These are phyloP conservation scores for Phylloboletellus chloephorus DNA, from an alignment of 1,284 basidiomycete species.

Conservation along the genomic window DNA sequence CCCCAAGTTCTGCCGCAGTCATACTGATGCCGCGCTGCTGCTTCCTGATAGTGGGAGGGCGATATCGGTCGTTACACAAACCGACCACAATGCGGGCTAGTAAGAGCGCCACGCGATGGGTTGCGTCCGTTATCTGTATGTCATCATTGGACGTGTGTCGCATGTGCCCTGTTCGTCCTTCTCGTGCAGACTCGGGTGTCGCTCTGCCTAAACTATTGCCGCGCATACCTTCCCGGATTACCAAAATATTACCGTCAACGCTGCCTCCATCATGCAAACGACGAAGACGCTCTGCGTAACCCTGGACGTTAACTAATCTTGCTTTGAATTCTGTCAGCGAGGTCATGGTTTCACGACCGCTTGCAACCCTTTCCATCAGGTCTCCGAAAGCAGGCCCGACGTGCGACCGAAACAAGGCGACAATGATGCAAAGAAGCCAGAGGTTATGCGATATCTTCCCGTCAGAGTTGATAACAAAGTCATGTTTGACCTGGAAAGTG, in stretches of 20 bases:
- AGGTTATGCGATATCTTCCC: constrained; percentile 31
- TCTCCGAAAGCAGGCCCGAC: constrained; percentile 14
- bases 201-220: constrained; percentile 14
- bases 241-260: constrained; percentile 15
- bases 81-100: constrained; percentile 22
- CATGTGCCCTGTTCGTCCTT: neutral
- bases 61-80: constrained; percentile 24
- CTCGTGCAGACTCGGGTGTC: constrained; percentile 7
- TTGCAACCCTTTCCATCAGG: constrained; percentile 12
- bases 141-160: constrained; percentile 2
- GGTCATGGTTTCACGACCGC: constrained; percentile 10
- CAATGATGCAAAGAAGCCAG: constrained; percentile 28
- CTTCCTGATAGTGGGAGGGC: constrained; percentile 2
- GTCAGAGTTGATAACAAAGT: constrained; percentile 27
- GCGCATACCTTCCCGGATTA: constrained; percentile 5
- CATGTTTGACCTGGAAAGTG: constrained; percentile 9
- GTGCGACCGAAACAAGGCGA: constrained; percentile 18
- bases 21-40: constrained; percentile 17
- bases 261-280: constrained; percentile 14
- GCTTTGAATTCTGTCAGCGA: constrained; percentile 21
- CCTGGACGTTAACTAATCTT: constrained; percentile 25
- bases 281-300: constrained; percentile 19
- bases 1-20: constrained; percentile 32
- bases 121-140: constrained; percentile 4
- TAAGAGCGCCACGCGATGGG: constrained; percentile 13